A percentile compares a stretch with the other conserved stretches of the same genome.
Conservation (phyloP, 2,329 filamentous ascomycete species). For the Peltaster fructicola region DNA sequence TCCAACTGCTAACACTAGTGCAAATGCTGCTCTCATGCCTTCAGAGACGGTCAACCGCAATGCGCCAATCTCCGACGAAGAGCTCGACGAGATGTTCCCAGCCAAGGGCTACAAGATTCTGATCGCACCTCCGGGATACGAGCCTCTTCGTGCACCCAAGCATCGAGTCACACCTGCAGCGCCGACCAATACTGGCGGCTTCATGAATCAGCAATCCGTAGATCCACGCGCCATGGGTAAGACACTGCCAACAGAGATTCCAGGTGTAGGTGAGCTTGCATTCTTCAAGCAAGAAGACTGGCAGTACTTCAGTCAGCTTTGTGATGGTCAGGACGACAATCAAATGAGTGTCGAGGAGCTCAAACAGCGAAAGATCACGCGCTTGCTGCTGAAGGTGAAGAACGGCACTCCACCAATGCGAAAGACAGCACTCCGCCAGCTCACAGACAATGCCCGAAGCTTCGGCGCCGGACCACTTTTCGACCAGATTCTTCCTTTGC, state of each 20-base stretch:
- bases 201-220: conserved; percentile 95
- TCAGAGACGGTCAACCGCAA: conserved; percentile 74
- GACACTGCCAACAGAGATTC: conserved; percentile 85
- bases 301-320: conserved; percentile 95
- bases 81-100: conserved; percentile 80
- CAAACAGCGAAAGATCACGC: conserved; percentile 98
- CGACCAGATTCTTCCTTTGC: conserved; percentile 86
- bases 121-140: conserved; percentile 80
- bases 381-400: conserved; percentile 91
- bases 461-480: conserved; percentile 90
- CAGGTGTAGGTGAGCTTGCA: conserved; percentile 84
- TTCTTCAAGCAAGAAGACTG: conserved; percentile 99
- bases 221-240: conserved; percentile 68
- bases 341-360: conserved; percentile 82
- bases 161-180: conserved; percentile 57
- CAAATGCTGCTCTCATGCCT: conserved; percentile 43
- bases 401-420: conserved; percentile 97
- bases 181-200: conserved; percentile 53
- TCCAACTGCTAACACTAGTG: conserved; percentile 44
- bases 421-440: conserved; percentile 90
- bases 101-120: conserved; percentile 85
- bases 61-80: conserved; percentile 74
- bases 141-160: conserved; percentile 58
- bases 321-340: conserved; percentile 85
- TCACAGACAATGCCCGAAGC: conserved; percentile 91